Evolutionary conservation across 345 rosid species (phyloP), one percentile per base, ranked within the genome.

Genomic region (Ailanthus altissimus): DNA sequence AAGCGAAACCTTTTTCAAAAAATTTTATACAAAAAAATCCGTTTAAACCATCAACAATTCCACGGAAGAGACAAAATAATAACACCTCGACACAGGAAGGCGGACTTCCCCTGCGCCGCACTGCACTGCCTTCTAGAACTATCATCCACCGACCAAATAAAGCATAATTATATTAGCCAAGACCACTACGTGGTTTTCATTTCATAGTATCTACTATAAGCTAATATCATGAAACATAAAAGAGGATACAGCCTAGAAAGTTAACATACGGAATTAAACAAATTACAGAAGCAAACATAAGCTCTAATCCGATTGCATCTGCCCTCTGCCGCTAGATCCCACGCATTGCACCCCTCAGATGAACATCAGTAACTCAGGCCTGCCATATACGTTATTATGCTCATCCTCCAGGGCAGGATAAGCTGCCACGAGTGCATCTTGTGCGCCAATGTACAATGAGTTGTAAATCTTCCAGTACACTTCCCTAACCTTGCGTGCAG

Each of bases 401-500:
- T 91, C 97, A 61, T 92, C 98, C 8, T 88, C 94, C 63, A 97
- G 86, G 4, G 83, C 76, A 0, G 99, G 99, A 84, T 94, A 94
- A 4, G 99, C 90, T 1, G 99, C 97, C 45, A 97, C 99, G 7
- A 97, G 94, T 6, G 99, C 85, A 75, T 97, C 98, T 77, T 94
- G 98, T 11, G 95, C 47, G 73, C 99, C 99, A 25, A 97, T 94
- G 69, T 97, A 97, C 13, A 97, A 92, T 2, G 98, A 92, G 76
- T 97, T 97, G 81, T 97, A 97, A 8, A 97, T 97, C 90, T 94
- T 97, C 99, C 99, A 97, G 86, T 97, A 97, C 18, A 97, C 99
- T 81, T 97, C 98, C 76, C 99, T 88, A 70, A 97, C 99, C 84
- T 97, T 97, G 70, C 99, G 83, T 0, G 99, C 98, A 36, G 99